Conservation (phyloP, 192 early-diverging fungal genomes). For the Coemansia reversa region DNA sequence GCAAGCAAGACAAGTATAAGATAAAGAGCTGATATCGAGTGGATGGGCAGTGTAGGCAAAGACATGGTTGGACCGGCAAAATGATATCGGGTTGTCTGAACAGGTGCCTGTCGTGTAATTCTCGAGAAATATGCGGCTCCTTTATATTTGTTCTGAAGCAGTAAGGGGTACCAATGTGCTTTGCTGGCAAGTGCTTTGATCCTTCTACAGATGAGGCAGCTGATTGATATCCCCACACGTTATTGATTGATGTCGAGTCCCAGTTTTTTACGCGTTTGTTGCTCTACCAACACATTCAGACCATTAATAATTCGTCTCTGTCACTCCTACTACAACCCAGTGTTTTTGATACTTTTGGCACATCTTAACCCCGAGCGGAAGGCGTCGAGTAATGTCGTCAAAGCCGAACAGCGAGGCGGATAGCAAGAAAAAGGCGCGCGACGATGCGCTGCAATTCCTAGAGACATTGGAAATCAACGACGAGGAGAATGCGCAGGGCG, state of each 20-base stretch:
- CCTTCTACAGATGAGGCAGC: not conserved
- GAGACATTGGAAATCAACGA: slow-evolving; percentile 44
- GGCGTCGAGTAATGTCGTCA: slow-evolving; percentile 24
- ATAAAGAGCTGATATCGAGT: not conserved
- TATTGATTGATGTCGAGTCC: not conserved
- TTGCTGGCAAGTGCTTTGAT: not conserved
- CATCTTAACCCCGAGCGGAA: not conserved
- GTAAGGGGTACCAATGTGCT: not conserved
- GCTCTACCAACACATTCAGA: not conserved
- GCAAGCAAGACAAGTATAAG: slow-evolving; percentile 1
- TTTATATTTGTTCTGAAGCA: not conserved
- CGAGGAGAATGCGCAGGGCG: slow-evolving; percentile 17
- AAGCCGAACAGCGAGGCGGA: slow-evolving; percentile 18
- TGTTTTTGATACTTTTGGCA: not conserved
- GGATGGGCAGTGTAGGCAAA: not conserved
- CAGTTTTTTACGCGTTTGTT: not conserved
- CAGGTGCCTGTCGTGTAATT: not conserved
- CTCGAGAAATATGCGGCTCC: not conserved
- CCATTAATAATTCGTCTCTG: not conserved
- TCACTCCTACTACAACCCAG: not conserved
- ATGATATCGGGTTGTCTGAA: not conserved
- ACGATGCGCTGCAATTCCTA: slow-evolving; percentile 53
- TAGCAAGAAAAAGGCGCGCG: slow-evolving; percentile 51
- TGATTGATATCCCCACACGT: not conserved
- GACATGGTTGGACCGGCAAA: not conserved